Base-by-base conservation (phyloP, 441 rosid species). In the Iberis amara region DNA sequence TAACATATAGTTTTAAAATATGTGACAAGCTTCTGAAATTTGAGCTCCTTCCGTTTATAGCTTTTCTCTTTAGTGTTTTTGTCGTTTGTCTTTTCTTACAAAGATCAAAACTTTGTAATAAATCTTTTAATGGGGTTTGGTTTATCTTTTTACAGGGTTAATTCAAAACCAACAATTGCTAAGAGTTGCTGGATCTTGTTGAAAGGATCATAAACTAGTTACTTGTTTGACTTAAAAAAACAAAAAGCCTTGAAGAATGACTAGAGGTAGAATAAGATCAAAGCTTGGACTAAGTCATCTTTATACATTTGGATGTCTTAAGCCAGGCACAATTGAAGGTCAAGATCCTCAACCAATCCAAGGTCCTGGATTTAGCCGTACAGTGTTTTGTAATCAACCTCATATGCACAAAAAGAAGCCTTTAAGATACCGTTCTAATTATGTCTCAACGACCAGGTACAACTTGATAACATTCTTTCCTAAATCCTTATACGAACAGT, bases 401-500 rank as follows among this genome's bases (percentile, higher is more conserved):
- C 64, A 48, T 42, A 50, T 79, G 81, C 96, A 89, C 72, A 68
- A 61, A 75, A 79, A 65, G 69, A 81, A 79, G 68, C 96, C 95
- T 23, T 57, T 85, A 15, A 79, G 80, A 35, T 85, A 89, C 39
- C 62, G 87, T 58, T 73, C 81, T 7, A 89, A 89, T 70, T 73
- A 78, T 48, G 85, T 85, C 65, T 83, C 96, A 3, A 89, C 96
- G 37, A 89, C 96, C 6, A 81, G 82, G 59, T 89, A 89, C 57
- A 89, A 81, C 59, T 30, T 77, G 13, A 32, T 78, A 54, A 73
- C 96, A 4, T 89, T 83, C 73, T 59, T 89, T 47, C 95, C 96
- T 8, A 85, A 85, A 61, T 94, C 95, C 2, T 71, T 89, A 27
- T 89, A 81, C 56, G 96, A 89, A 68, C 96, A 89, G 69, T 89